Base-by-base conservation (phyloP, 2,329 filamentous ascomycete genomes). In the Aspergillus sp. region DNA sequence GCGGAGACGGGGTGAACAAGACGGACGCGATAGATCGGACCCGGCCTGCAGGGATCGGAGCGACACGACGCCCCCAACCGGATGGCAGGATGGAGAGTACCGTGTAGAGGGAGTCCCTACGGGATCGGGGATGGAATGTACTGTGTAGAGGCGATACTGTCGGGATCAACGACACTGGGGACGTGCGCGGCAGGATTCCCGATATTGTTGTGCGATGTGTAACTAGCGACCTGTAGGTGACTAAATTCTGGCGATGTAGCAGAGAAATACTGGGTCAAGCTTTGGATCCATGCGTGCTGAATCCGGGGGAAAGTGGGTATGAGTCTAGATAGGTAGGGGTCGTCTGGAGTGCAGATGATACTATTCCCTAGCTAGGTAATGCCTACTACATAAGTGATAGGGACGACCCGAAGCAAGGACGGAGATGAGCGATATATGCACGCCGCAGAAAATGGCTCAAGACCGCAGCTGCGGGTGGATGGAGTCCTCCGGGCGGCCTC, bases 241-340 rank as follows among this genome's bases (percentile, higher is more conserved):
- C 33, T 35, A 3, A 9, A 35, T 35, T 4, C 33, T n/a, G n/a
- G n/a, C n/a, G n/a, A n/a, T n/a, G n/a, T n/a, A n/a, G n/a, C n/a
- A n/a, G 5, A 22, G 22, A 22, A 22, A 22, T 16, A 8, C 6
- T 22, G 20, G 35, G 32, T 46, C 46, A 55, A 52, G 53, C 53
- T 52, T 55, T 52, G 22, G 52, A 49, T 52, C 50, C 42, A 55
- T 55, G 49, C 49, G 42, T 33, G 17, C 38, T 45, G 36, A 52
- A 52, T 55, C 53, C 46, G 46, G 46, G 46, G 53, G 50, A 50
- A 50, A 30, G 45, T 52, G 35, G 14, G 24, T 26, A 45, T 38
- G 17, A n/a, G 17, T 22, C 35, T 35, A 42, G 32, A 45, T 52
- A 44, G 49, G 45, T 54, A 52, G 13, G 11, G 44, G 11, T 30